Base-by-base conservation (phyloP, 1,284 basidiomycete genomes). In the Ustilago sp. region DNA sequence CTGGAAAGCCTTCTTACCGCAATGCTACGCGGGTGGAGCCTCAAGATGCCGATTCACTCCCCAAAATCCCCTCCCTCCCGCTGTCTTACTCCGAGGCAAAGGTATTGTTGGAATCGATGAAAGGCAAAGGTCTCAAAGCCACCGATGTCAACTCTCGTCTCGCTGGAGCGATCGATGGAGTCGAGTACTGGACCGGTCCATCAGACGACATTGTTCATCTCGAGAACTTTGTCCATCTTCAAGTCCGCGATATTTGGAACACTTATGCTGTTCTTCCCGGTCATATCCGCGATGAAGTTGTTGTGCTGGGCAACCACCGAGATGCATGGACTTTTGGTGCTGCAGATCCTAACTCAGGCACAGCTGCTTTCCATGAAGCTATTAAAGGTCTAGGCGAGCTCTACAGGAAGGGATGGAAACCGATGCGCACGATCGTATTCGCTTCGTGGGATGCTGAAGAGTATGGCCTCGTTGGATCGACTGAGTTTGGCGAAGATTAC, bases 381-480 rank as follows among this genome's bases (percentile, higher is more conserved):
- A 89, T 95, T 67, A 90, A 91, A 39, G 94, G 93, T n/a, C 90
- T 95, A 65, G 94, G 94, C 36, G 87, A 88, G 9, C 88, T 98
- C 2, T 83, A 93, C 28, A 88, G 88, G 74, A 88, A 87, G 15
- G 95, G 94, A 32, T 98, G 95, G 95, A 93, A 91, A 80, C 95
- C 95, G 4, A 87, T 95, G 45, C 89, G 95, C 64, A 95, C 93
- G 17, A 91, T 96, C 80, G 87, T 96, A n/a, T 89, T 98, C 59
- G 94, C 93, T 4, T 93, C 91, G 74, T 97, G 94, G 94, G 94
- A 96, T 86, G 95, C 91, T 0, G 95, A 98, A 87, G 95, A 95
- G 89, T 94, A 94, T 70, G 94, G 94, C 34, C 89, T 96, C 41
- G 88, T 97, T 51, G 94, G 94, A 12, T 92, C 91, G 79, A 94